A percentile compares a stretch with the other conserved stretches of the same genome.
phyloP scores from a whole-genome alignment of 1,284 basidiomycete species.

The Coniferiporia sulphurascens region DNA sequence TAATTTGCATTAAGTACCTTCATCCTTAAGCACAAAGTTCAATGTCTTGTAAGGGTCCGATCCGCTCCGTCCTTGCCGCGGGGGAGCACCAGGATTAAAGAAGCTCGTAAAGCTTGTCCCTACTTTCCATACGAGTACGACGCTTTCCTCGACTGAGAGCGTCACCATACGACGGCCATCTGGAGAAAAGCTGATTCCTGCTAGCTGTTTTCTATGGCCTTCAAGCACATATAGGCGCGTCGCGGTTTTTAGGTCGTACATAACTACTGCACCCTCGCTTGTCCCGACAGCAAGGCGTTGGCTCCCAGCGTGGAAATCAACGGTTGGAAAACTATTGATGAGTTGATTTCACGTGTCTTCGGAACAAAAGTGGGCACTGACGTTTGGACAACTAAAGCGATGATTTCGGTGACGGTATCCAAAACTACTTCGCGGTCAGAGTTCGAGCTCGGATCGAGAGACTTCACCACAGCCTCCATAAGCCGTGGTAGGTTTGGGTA shows the following conservation, averaged over 20 bases:
- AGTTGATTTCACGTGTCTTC: not conserved
- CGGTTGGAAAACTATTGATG: conserved; percentile 73
- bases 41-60: conserved; percentile 84
- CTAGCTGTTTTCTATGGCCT: conserved; percentile 75
- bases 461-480: conserved; percentile 95
- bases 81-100: conserved; percentile 88
- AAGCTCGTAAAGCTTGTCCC: conserved; percentile 82
- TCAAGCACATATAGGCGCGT: conserved; percentile 94
- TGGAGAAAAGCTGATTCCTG: conserved; percentile 85
- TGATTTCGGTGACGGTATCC: conserved; percentile 89
- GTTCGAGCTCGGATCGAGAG: conserved; percentile 87
- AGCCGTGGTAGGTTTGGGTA: conserved; percentile 84
- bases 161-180: conserved; percentile 91
- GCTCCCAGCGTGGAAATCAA: conserved; percentile 83
- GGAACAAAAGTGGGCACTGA: conserved; percentile 33
- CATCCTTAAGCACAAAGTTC: conserved; percentile 66
- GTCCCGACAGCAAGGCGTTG: conserved; percentile 94
- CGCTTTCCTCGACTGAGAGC: conserved; percentile 78
- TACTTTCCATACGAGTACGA: conserved; percentile 86
- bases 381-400: conserved; percentile 87
- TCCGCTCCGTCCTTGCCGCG: conserved; percentile 79
- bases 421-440: conserved; percentile 82
- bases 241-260: conserved; percentile 96
- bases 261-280: conserved; percentile 86
- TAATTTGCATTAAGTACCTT: conserved; percentile 35